Conservation (phyloP, 345 rosid species). For the Salix dunnii region DNA sequence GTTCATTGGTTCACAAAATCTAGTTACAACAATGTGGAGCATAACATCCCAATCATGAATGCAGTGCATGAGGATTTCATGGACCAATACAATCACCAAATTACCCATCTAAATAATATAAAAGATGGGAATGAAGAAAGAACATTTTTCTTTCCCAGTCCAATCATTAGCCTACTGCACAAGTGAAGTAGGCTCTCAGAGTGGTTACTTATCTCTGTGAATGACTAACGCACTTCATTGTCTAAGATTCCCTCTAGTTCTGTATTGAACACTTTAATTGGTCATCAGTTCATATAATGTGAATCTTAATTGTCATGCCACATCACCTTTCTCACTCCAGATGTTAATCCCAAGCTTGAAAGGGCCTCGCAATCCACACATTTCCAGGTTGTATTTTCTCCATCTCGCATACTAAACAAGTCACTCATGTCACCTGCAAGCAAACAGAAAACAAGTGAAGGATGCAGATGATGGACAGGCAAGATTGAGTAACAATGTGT, state of each 20-base stretch:
- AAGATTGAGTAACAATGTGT: background rate
- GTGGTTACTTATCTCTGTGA: no score
- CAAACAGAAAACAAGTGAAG: background rate
- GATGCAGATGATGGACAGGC: background rate
- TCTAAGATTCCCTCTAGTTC: background rate
- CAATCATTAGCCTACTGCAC: no score
- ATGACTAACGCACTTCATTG: background rate
- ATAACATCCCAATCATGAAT: background rate
- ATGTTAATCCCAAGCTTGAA: constrained; percentile 57
- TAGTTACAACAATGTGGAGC: background rate
- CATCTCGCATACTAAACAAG: constrained; percentile 27
- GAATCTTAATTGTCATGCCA: background rate
- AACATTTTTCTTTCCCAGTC: no score
- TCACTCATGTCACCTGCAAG: constrained; percentile 33
- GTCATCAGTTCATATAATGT: background rate
- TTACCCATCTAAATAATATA: no score
- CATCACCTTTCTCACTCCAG: constrained; percentile 67
- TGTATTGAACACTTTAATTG: background rate
- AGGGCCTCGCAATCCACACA: constrained; percentile 44
- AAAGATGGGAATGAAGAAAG: no score
- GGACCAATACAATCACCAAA: no score
- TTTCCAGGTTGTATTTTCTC: constrained; percentile 37
- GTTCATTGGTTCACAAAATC: background rate
- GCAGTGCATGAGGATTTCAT: background rate
- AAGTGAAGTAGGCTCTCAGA: no score